A percentile compares a stretch with the other conserved stretches of the same genome.
Evolutionary conservation across 352 stramenopile species (phyloP).

Genomic region (Phytophthora pinifolia): DNA sequence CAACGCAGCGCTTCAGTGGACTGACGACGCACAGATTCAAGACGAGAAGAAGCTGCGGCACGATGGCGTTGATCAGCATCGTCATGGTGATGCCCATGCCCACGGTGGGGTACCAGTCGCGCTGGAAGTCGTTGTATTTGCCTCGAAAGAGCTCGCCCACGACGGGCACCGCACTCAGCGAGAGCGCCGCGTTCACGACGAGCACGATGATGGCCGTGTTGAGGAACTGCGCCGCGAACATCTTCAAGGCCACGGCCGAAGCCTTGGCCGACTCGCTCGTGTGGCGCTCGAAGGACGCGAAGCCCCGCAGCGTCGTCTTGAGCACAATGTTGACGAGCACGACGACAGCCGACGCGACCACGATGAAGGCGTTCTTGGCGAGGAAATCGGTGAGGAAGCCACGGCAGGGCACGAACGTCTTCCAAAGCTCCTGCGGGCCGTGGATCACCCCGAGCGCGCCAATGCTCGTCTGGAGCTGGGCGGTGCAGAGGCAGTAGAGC

Average conservation of each 20-base stretch:
- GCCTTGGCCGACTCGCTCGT: slow-evolving; percentile 84
- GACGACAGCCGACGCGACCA: slow-evolving; percentile 61
- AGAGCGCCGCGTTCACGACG: slow-evolving; percentile 68
- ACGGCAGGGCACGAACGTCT: slow-evolving; percentile 50
- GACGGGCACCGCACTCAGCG: slow-evolving; percentile 42
- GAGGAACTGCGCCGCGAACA: slow-evolving; percentile 80
- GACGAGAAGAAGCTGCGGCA: slow-evolving; percentile 61
- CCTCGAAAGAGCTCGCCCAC: slow-evolving; percentile 67
- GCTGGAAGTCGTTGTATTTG: slow-evolving; percentile 82
- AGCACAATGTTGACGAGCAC: slow-evolving; percentile 80
- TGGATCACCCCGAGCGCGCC: slow-evolving; percentile 45
- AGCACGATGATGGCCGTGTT: slow-evolving; percentile 86
- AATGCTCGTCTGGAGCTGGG: slow-evolving; percentile 50
- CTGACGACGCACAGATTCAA: slow-evolving; percentile 61
- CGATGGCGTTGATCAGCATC: slow-evolving; percentile 84
- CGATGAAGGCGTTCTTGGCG: slow-evolving; percentile 66
- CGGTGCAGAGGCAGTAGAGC: slow-evolving; percentile 75
- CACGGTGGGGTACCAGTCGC: slow-evolving; percentile 86
- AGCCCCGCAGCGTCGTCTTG: slow-evolving; percentile 63
- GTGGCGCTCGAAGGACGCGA: slow-evolving; percentile 73
- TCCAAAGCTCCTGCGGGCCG: slow-evolving; percentile 58
- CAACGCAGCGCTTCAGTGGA: slow-evolving; percentile 46
- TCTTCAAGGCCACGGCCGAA: slow-evolving; percentile 70
- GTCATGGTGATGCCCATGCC: slow-evolving; percentile 86
- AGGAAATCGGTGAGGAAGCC: slow-evolving; percentile 72